Evolutionary conservation across 805 yeast genomes (phyloP), one percentile per base, ranked within the genome.

Genomic region (Yamadazyma laniorum): DNA sequence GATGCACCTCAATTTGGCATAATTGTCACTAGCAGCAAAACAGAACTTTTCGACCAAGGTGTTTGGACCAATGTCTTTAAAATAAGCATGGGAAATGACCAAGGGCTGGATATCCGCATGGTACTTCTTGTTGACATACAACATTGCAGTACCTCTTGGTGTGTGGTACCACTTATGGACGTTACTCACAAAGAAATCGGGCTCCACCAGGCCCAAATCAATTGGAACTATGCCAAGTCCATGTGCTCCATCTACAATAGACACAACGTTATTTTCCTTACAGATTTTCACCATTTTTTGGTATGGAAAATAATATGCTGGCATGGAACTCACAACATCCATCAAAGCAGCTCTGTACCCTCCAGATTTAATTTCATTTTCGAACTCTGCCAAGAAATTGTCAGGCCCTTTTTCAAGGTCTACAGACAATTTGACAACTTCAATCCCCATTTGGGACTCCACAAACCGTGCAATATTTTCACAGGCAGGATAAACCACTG

Each of bases 231-330:
- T 58, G 0, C 91, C 91, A 25, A 77, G 65, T 1, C 78, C 74
- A 52, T 84, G 91, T 4, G 90, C 91, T 11, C 84, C 91, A 54
- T 84, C 91, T 18, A 84, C 70, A 29, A 80, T 57, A 3, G 85
- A 75, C 32, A 79, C 43, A 4, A 76, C 74, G 11, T 59, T 56
- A 33, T 75, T 57, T 34, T 72, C 56, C 11, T 59, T 54, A 45
- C 87, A 77, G 29, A 75, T 49, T 5, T 53, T 43, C 3, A 69
- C 63, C 32, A 83, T 46, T 35, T 63, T 52, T 42, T 70, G 69
- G 54, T 69, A 82, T 1, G 93, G 91, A 19, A 82, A 47, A 16
- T 56, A 49, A 4, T 72, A 72, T 6, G 82, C 82, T 2, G 93
- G 91, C 76, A 74, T 70, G 1, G 88, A 81, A 16, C 75, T 58